Percentiles rank a stretch among this genome's conserved stretches.
Evolutionary conservation across 1,284 basidiomycete genomes (phyloP).

Genomic region (Erythrobasidium hasegawianum): DNA sequence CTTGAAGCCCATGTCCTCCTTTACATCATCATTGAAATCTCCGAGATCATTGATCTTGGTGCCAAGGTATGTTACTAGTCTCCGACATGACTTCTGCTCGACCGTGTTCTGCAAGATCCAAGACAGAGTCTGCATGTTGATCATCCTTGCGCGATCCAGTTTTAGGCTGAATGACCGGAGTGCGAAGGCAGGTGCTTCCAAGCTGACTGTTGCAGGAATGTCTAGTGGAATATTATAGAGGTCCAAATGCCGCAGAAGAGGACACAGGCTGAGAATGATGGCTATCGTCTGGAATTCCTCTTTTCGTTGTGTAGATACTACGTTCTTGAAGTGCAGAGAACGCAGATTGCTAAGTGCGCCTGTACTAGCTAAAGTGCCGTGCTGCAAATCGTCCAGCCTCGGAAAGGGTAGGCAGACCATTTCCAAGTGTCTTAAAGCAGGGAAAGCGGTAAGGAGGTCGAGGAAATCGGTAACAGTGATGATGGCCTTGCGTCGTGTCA

Average conservation of each 20-base stretch:
- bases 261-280: slow-evolving; percentile 6
- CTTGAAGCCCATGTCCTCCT: slow-evolving; percentile 11
- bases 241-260: slow-evolving; percentile 5
- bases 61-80: slow-evolving; percentile 9
- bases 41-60: slow-evolving; percentile 5
- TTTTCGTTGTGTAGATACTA: not conserved
- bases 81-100: not conserved
- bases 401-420: slow-evolving; percentile 20
- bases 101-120: slow-evolving; percentile 15
- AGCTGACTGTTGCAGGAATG: not conserved
- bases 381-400: not conserved
- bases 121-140: slow-evolving; percentile 5
- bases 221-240: slow-evolving; percentile 16
- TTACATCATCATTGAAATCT: not conserved
- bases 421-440: slow-evolving; percentile 11
- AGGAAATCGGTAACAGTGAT: slow-evolving; percentile 16
- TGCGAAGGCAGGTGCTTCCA: slow-evolving; percentile 3
- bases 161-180: slow-evolving; percentile 3
- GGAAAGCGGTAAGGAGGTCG: slow-evolving; percentile 11
- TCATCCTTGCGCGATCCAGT: slow-evolving; percentile 3
- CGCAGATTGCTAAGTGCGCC: slow-evolving; percentile 14
- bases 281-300: slow-evolving; percentile 12
- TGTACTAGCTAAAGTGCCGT: not conserved
- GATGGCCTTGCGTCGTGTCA: slow-evolving; percentile 9
- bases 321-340: slow-evolving; percentile 5